Evolutionary conservation across 2,329 filamentous ascomycete genomes (phyloP), one percentile per base, ranked within the genome.

Genomic region (Apiospora pterosperma): DNA sequence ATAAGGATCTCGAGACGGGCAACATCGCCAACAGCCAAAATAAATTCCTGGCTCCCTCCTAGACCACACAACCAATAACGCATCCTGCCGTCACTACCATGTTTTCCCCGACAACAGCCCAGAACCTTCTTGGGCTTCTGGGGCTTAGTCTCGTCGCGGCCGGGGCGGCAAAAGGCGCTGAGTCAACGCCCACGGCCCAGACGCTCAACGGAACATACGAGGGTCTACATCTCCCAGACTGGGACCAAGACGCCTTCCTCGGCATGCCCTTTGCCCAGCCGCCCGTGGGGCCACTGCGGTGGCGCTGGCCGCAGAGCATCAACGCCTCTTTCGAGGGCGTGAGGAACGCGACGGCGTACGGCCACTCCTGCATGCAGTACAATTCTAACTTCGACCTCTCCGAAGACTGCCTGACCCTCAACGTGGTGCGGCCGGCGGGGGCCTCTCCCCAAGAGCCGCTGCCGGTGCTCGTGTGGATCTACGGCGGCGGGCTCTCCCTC

Each of bases 321-420:
- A 77, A 80, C 62, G 67, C 74, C 16, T 76, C 79, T 0, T 82
- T 81, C 39, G 67, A 74, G 3, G 78, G 71, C 0, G 70, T 76
- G n/a, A 73, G 78, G 11, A 73, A 78, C 63, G 80, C 80, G 0
- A 81, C 76, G 0, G 65, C 74, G 36, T 81, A 82, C 63, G 78
- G 81, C 1, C 75, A 78, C 67, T 81, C 77, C 65, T 84, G 82
- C 67, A 79, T 81, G 74, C 80, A 83, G 66, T 83, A 82, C 66
- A 74, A 75, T 0, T 74, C 76, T 5, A 76, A 70, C 39, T 77
- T 82, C 62, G 76, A 75, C 28, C 69, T 83, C 31, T 82, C 80
- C 1, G 82, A 85, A 67, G 83, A 86, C 63, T 86, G 84, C 64
- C 68, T 81, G 6, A 80, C 71, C 2, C 65, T 80, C 42, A 79